A percentile compares a stretch with the other conserved stretches of the same genome.
Evolutionary conservation across 768 basidiomycete genomes (phyloP).

Genomic region (Boletus rubropictus): DNA sequence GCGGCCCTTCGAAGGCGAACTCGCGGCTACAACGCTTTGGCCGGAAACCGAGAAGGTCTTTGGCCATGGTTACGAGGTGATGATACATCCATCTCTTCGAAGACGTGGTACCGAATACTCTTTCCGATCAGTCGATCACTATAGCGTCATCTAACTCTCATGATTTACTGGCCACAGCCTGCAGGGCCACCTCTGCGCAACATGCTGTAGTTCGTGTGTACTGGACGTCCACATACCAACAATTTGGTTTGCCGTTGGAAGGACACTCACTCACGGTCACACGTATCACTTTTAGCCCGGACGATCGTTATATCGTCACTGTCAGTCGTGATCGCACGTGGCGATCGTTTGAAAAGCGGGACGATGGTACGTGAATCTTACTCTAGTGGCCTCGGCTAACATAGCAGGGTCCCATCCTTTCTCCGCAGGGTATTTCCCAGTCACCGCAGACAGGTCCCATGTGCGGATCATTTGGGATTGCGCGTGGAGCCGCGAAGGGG

Average conservation of each 20-base stretch:
- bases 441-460: constrained; percentile 78
- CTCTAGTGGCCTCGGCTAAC: not conserved
- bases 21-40: constrained; percentile 86
- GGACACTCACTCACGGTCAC: constrained; percentile 92
- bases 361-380: constrained; percentile 32
- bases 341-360: constrained; percentile 63
- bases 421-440: constrained; percentile 49
- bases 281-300: constrained; percentile 80
- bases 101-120: not conserved
- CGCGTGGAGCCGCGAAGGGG: constrained; percentile 72
- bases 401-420: not conserved
- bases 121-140: constrained; percentile 59
- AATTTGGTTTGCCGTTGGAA: constrained; percentile 61
- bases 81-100: not conserved
- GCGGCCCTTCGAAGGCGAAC: constrained; percentile 86
- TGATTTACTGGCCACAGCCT: constrained; percentile 77
- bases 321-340: constrained; percentile 92
- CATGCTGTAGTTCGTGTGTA: constrained; percentile 88
- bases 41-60: constrained; percentile 96
- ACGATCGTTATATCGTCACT: constrained; percentile 73
- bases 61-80: constrained; percentile 94
- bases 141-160: constrained; percentile 69
- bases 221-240: constrained; percentile 64
- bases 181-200: constrained; percentile 80
- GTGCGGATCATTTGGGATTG: constrained; percentile 95